Conservation (phyloP, 345 rosid species). For the Raphanus sativus region DNA sequence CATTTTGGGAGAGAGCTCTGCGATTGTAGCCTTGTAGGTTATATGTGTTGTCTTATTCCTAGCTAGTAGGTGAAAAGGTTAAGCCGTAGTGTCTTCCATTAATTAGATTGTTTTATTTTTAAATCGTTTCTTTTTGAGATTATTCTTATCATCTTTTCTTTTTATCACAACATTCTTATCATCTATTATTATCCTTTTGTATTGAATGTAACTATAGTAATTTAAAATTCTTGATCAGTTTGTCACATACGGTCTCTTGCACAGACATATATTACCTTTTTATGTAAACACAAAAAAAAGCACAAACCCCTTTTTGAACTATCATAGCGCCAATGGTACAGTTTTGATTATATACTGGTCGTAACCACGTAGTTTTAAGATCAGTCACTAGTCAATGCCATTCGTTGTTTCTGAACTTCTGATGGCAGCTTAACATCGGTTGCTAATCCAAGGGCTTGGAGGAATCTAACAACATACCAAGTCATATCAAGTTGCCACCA, state of each 20-base stretch:
- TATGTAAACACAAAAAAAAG: constrained; percentile 4
- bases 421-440: constrained; percentile 68
- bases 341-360: not conserved
- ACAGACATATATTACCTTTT: constrained; percentile 4
- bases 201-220: not conserved
- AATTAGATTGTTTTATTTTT: too few relatives aligned
- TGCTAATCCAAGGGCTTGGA: constrained; percentile 70
- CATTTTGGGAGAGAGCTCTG: too few relatives aligned
- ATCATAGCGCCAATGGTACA: constrained; percentile 3
- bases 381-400: constrained; percentile 48
- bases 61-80: too few relatives aligned
- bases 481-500: constrained; percentile 95
- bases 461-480: constrained; percentile 67
- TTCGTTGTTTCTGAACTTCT: constrained; percentile 55
- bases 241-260: constrained; percentile 21
- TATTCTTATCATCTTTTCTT: too few relatives aligned
- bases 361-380: not conserved
- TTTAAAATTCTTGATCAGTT: constrained; percentile 21
- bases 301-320: not conserved
- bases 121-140: too few relatives aligned
- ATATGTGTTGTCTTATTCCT: too few relatives aligned
- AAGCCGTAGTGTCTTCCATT: too few relatives aligned
- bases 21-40: too few relatives aligned
- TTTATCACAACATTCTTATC: too few relatives aligned
- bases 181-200: not conserved